Base-by-base conservation (phyloP, 306 rosid species). In the Arachis stenosperma region DNA sequence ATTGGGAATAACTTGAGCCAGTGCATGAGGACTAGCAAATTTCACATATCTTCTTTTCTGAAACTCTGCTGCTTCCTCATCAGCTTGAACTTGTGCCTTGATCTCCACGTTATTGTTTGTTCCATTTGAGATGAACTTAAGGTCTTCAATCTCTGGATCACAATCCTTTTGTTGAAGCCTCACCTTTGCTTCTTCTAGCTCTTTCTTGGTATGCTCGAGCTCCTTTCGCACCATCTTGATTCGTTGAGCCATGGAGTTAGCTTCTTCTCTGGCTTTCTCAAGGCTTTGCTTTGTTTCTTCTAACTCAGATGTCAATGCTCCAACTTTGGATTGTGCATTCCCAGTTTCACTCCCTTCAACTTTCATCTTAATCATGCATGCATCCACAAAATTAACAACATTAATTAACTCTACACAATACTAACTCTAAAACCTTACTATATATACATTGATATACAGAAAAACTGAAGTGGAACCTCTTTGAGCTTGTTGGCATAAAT, bases 401-500 rank as follows among this genome's bases (percentile, higher is more conserved):
- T 69, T 11, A 54, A 33, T 33, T 62, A 27, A 74, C 37, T 57
- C 12, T 57, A 17, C 3, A 12, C 22, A 33, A 33, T 33, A 33
- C 4, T 2, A 33, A 33, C 37, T 33, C 37, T 33, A 2, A 33
- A 33, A 4, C 37, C 37, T 33, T 33, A 33, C 2, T 33, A 33
- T 33, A 33, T 33, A 4, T 33, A 4, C 37, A 33, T 33, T 33
- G 37, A 33, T 33, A 33, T 33, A 33, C 4, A 33, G 60, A 17
- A 60, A 61, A 56, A 75, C 27, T 22, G 27, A 6, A 71, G n/a
- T 41, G 42, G 65, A 50, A 87, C 96, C 90, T 88, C 86, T 76
- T 88, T 89, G 87, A 90, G 87, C 87, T 86, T 84, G 74, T 78
- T 81, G 47, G 88, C 92, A 74, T 93, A 90, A 71, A 93, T 90